These are phyloP conservation scores for Trichoderma simmonsii DNA, from an alignment of 2,329 filamentous ascomycete genomes.

Conservation along the genomic window DNA sequence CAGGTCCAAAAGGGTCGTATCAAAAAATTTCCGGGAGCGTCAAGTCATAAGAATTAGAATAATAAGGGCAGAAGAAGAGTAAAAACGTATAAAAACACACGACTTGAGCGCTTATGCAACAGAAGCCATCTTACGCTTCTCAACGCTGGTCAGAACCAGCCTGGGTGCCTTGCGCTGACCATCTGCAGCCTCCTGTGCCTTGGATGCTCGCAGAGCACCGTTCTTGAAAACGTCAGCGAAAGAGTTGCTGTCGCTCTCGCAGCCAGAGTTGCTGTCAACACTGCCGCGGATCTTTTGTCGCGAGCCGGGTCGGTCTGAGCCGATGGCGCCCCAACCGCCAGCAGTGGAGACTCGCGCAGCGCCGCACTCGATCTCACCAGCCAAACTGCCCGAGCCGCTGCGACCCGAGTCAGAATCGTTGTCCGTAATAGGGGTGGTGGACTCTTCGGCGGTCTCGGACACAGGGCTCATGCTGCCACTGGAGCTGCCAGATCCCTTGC, in stretches of 20 bases:
- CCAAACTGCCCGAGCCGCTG: conserved; percentile 76
- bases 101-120: conserved; percentile 24
- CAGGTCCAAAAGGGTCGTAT: conserved; percentile 37
- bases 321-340: conserved; percentile 73
- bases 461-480: conserved; percentile 82
- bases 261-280: conserved; percentile 57
- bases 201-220: conserved; percentile 48
- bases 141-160: conserved; percentile 81
- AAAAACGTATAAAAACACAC: conserved; percentile 21
- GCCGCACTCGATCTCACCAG: conserved; percentile 66
- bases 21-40: conserved; percentile 37
- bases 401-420: conserved; percentile 70
- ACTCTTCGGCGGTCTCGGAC: conserved; percentile 70
- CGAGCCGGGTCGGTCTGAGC: conserved; percentile 76
- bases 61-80: conserved; percentile 25
- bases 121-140: conserved; percentile 70
- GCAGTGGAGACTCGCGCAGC: conserved; percentile 76
- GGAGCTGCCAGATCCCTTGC: conserved; percentile 69
- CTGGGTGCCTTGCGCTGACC: conserved; percentile 78
- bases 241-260: conserved; percentile 54
- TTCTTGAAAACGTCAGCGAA: conserved; percentile 67
- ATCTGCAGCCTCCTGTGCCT: conserved; percentile 52
- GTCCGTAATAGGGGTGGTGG: conserved; percentile 67
- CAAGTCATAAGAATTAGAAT: conserved; percentile 34
- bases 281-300: conserved; percentile 63